phyloP scores from a whole-genome alignment of 169 alveolate species.

The Nephromyces sp. region DNA sequence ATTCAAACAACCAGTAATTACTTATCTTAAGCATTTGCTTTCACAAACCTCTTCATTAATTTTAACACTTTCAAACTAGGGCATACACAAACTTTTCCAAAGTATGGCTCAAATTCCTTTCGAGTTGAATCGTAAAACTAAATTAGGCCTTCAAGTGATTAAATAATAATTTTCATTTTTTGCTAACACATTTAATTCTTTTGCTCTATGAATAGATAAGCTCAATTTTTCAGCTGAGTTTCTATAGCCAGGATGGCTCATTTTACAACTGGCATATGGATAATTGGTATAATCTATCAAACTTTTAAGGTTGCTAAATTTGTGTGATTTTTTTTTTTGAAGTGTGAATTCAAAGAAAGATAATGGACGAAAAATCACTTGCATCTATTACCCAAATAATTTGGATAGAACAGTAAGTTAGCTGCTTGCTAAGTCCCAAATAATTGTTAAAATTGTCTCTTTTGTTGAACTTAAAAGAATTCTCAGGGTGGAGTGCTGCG shows the following conservation, averaged over 20 bases:
- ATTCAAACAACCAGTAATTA: not conserved
- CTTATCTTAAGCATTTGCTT: not conserved
- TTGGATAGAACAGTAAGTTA: conserved; percentile 4
- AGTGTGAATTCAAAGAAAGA: conserved; percentile 16
- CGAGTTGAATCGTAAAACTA: conserved; percentile 35
- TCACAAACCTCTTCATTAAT: no score
- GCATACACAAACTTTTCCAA: not conserved
- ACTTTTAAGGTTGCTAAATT: not conserved
- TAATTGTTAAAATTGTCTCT: no score
- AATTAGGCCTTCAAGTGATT: not conserved
- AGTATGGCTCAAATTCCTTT: conserved; percentile 28
- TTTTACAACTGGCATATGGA: conserved; percentile 33
- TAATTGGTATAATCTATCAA: not conserved
- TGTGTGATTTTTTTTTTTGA: not conserved
- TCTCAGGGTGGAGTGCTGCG: no score
- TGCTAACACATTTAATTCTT: not conserved
- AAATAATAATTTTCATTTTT: not conserved
- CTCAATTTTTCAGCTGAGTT: not conserved
- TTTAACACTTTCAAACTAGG: no score
- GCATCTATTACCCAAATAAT: conserved; percentile 13
- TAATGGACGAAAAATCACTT: conserved; percentile 40
- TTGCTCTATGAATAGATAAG: not conserved
- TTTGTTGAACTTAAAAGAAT: no score
- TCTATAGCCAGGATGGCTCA: conserved; percentile 2
- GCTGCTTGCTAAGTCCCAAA: no score